phyloP scores from a whole-genome alignment of 2,329 filamentous ascomycete species.

The Talaromyces sp. region DNA sequence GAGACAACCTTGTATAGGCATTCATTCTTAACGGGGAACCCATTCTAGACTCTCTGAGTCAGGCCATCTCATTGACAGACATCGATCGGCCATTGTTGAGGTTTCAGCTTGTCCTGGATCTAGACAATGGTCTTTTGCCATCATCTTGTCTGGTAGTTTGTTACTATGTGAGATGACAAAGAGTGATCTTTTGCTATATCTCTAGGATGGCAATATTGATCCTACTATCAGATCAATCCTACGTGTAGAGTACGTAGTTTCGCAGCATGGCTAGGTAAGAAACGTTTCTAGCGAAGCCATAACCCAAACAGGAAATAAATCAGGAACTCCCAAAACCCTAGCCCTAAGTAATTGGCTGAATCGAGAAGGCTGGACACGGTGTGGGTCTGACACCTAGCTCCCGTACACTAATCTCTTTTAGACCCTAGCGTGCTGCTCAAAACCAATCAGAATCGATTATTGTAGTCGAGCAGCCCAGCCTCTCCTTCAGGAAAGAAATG shows the following conservation, averaged over 20 bases:
- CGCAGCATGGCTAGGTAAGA: no score
- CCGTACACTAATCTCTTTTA: neutral
- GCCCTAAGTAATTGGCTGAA: neutral
- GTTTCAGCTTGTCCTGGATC: neutral
- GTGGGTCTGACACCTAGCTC: conserved; percentile 1
- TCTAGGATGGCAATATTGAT: neutral
- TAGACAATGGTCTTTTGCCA: neutral
- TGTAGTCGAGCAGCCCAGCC: neutral
- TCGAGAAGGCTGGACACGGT: conserved; percentile 15
- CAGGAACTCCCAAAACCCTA: neutral
- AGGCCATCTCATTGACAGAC: neutral
- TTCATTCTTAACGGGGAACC: neutral
- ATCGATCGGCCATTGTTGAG: neutral
- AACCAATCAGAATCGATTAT: neutral
- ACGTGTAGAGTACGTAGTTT: neutral
- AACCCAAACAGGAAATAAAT: neutral
- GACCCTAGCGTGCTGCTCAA: fast-evolving
- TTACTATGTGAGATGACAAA: neutral
- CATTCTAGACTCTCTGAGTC: neutral
- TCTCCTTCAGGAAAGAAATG: conserved; percentile 4
- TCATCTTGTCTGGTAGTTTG: neutral
- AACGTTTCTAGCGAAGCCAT: no score
- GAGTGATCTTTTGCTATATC: neutral
- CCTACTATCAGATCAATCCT: neutral
- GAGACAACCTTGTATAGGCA: neutral